A percentile compares a stretch with the other conserved stretches of the same genome.
These are phyloP conservation scores for Penicillium sp. DNA, from an alignment of 2,329 filamentous ascomycete species.

Conservation along the genomic window DNA sequence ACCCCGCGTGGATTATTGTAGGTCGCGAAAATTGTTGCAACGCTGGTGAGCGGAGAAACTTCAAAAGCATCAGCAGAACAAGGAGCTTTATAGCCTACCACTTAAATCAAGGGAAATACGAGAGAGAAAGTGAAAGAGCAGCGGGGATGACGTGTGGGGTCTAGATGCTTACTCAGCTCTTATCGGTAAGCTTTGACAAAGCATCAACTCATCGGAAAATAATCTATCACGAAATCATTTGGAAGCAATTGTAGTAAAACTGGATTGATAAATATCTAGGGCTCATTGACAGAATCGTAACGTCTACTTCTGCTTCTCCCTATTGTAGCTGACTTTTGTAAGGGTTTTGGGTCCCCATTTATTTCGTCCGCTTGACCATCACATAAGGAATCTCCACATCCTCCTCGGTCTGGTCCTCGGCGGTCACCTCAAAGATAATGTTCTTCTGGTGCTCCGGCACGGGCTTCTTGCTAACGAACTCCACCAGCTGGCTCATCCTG, in stretches of 20 bases:
- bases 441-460: slow-evolving; percentile 91
- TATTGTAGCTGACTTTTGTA: background rate
- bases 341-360: slow-evolving; percentile 1
- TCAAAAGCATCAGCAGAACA: slow-evolving; percentile 26
- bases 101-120: background rate
- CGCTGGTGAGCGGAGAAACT: slow-evolving; percentile 21
- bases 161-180: slow-evolving; percentile 24
- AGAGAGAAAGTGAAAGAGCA: slow-evolving; percentile 6
- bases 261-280: slow-evolving; percentile 9
- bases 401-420: slow-evolving; percentile 82
- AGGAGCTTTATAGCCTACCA: slow-evolving; percentile 9
- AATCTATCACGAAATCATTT: background rate
- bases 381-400: slow-evolving; percentile 98
- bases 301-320: slow-evolving; percentile 9
- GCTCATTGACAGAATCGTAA: slow-evolving; percentile 14
- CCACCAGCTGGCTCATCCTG: slow-evolving; percentile 85
- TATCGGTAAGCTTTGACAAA: slow-evolving; percentile 31
- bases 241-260: slow-evolving; percentile 1
- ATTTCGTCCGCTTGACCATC: slow-evolving; percentile 70
- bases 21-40: slow-evolving; percentile 20
- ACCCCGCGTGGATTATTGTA: slow-evolving; percentile 11
- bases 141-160: slow-evolving; percentile 15
- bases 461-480: slow-evolving; percentile 85
- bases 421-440: slow-evolving; percentile 93
- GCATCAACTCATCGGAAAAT: slow-evolving; percentile 7